Evolutionary conservation across 2,329 filamentous ascomycete genomes (phyloP), one percentile per base, ranked within the genome.

Genomic region (Epichloe bromicola): DNA sequence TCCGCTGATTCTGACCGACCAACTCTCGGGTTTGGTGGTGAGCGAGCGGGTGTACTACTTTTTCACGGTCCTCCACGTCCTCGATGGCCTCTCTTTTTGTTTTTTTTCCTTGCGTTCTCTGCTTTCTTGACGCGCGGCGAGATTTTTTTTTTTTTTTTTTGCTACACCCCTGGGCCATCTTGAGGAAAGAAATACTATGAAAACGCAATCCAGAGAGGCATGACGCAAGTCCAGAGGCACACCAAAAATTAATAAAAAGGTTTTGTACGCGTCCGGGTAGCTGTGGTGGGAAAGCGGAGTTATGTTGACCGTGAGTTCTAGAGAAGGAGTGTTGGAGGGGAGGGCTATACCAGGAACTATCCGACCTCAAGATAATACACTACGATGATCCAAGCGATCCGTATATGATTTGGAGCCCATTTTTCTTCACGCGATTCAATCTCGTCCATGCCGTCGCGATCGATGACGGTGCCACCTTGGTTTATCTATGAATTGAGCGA

Each of bases 11-110:
- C 54, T 58, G 59, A 60, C 44, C 56, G 59, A 60, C 37, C 61
- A 60, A 59, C 57, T 56, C 54, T 56, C 57, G 54, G 55, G 55
- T 57, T 47, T 60, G 59, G 64, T 62, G 57, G 59, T 60, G 58
- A 60, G 58, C 56, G 50, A 63, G 62, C 58, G 61, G 60, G 59
- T 67, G 65, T 66, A 66, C 64, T 64, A 65, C 61, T 66, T 60
- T 61, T 61, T 38, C 55, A 60, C 57, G 62, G 62, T 59, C 57
- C 61, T 61, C 45, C 51, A 59, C 62, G 59, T 64, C 58, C 59
- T 60, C 55, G 36, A 61, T 57, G 58, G 56, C 53, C 54, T 56
- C 56, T 55, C 48, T 50, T 10, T 33, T 17, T n/a, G n/a, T 33
- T 17, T 34, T 3, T 44, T 34, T 33, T 19, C 17, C 26, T 19